Evolutionary conservation across 768 basidiomycete species (phyloP), one percentile per base, ranked within the genome.

Genomic region (Trametes cubensis): DNA sequence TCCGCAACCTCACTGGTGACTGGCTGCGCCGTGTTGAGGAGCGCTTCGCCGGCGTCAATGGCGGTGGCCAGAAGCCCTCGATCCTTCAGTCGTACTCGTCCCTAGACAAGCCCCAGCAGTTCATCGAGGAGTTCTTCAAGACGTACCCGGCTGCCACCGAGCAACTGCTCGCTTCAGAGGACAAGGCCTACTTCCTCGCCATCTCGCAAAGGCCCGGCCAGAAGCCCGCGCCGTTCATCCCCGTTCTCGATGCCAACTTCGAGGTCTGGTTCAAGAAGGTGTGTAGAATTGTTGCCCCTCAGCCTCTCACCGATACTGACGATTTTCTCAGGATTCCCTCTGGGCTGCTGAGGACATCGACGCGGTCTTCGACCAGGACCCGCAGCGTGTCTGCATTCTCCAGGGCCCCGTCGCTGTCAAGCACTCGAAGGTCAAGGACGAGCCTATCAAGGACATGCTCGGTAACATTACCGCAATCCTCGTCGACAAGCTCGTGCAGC

Each of bases 191-290:
- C 78, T 98, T 99, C 86, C 85, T 98, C 41, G 90, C 93, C 38
- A 98, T 99, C 70, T 82, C 93, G 23, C 96, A 99, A 76, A 85
- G 97, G 50, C 92, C 94, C 14, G 95, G 94, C 4, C 97, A 99
- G 81, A 99, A 98, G 77, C 97, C 97, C 1, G 96, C 89, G 7
- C 97, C 97, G 0, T 99, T 98, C 81, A 97, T 99, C 68, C 95
- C 96, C 4, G 88, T 99, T 30, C 84, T 98, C 54, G 95, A 98
- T 73, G 86, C 88, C 21, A 87, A 77, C 67, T 98, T 98, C 71
- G 94, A 95, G 73, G 95, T 98, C 54, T 99, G 97, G 97, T 98
- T 99, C 81, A 98, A 99, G 84, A 99, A 99, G 89, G 93, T 91
- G 63, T 42, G 81, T 64, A 45, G 39, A 30, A 6, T 28, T 23